Evolutionary conservation across 108 stramenopile genomes (phyloP), one percentile per base, ranked within the genome.

Genomic region (Nitzschia inconspicua): DNA sequence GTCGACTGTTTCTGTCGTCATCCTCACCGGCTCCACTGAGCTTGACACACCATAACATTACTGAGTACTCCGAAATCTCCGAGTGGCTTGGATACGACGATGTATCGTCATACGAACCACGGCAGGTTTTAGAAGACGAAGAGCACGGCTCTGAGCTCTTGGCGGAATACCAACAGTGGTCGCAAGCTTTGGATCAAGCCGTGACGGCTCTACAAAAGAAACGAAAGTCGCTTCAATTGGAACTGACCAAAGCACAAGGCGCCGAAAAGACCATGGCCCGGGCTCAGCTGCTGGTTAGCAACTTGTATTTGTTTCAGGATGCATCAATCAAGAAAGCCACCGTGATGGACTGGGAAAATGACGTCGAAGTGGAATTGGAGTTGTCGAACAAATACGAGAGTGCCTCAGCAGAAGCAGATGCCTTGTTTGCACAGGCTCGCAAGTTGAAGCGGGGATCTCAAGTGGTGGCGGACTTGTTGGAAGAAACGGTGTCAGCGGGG

Each of bases 271-370:
- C 83, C 13, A 64, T 72, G 44, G 40, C 54, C 27, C 70, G 91
- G 14, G 91, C 87, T 25, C 88, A 92, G 46, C 77, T 92, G 2
- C 71, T 92, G 14, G 81, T 86, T 42, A 75, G 73, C 6, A 88
- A 92, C 56, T 30, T 92, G 22, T 88, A 86, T 44, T 30, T 73
- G 31, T 69, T 88, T 34, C 65, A 68, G 44, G 26, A 44, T 9
- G 71, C 73, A 13, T 70, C 75, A 29, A 78, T 75, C 44, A 75
- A 63, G 16, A 64, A 70, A n/a, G 78, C 70, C 2, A 77, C 59
- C 19, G 83, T 92, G 18, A 72, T 83, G 65, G 91, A 92, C 68
- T 92, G 91, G 91, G 84, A 89, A 20, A 85, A 86, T 65, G 83
- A 70, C 52, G 46, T 64, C 24, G 57, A 76, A 41, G 72, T 92